Conservation (phyloP, 2,329 filamentous ascomycete species). For the Endocalyx cinctus region DNA sequence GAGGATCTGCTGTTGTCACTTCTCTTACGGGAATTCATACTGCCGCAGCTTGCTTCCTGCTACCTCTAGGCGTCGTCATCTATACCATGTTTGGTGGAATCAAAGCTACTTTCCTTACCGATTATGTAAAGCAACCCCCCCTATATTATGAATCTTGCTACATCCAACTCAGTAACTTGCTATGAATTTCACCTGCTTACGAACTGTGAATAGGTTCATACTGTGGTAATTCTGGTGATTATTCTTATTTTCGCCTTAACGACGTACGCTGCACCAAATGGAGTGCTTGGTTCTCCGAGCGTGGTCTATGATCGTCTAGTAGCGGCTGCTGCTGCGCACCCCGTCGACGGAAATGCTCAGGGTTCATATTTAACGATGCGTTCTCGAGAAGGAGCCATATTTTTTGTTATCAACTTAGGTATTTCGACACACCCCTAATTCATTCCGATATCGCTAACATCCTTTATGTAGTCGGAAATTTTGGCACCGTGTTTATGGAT, state of each 20-base stretch:
- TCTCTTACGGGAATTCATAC: conserved; percentile 68
- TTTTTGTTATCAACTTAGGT: conserved; percentile 88
- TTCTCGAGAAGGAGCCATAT: conserved; percentile 72
- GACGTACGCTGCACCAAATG: conserved; percentile 66
- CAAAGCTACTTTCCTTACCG: conserved; percentile 80
- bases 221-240: conserved; percentile 73
- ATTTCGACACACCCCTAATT: conserved; percentile 1
- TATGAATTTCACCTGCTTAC: no score
- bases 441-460: not conserved
- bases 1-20: conserved; percentile 68
- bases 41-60: conserved; percentile 74
- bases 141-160: not conserved
- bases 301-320: conserved; percentile 73
- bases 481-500: conserved; percentile 65
- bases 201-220: conserved; percentile 55
- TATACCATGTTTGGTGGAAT: conserved; percentile 70
- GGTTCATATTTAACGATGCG: conserved; percentile 87
- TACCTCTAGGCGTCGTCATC: conserved; percentile 72
- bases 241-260: conserved; percentile 80
- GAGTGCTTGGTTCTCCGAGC: conserved; percentile 63
- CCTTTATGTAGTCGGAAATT: conserved; percentile 61
- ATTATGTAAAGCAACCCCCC: conserved; percentile 43
- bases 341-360: conserved; percentile 70
- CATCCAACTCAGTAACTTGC: no score
- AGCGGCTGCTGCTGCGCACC: conserved; percentile 61